Percentiles rank a stretch among this genome's conserved stretches.
These are phyloP conservation scores for Lactifluus subvellereus DNA, from an alignment of 768 basidiomycete genomes.

Conservation along the genomic window DNA sequence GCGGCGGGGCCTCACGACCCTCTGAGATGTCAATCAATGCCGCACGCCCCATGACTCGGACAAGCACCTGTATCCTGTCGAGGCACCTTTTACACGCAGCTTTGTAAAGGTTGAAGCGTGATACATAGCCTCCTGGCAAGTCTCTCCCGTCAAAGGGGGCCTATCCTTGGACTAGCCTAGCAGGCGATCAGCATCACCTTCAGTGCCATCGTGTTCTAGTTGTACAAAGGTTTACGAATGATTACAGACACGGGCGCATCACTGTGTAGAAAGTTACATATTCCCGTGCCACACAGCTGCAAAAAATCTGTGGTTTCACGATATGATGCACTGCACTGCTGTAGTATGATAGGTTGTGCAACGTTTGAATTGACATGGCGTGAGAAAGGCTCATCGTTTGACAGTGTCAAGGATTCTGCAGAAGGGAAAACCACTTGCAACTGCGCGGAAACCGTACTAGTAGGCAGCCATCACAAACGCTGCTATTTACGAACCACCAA, in stretches of 20 bases:
- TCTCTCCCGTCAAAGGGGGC: constrained; percentile 21
- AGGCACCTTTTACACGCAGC: constrained; percentile 22
- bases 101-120: constrained; percentile 19
- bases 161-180: constrained; percentile 9
- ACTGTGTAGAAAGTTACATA: neutral
- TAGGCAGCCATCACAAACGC: too few relatives aligned
- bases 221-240: neutral
- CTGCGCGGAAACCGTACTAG: too few relatives aligned
- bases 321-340: too few relatives aligned
- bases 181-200: neutral
- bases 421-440: too few relatives aligned
- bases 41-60: constrained; percentile 2
- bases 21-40: constrained; percentile 14
- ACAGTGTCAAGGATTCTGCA: too few relatives aligned
- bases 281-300: too few relatives aligned
- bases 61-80: constrained; percentile 19
- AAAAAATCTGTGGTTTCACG: too few relatives aligned
- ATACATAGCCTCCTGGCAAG: constrained; percentile 16
- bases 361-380: too few relatives aligned
- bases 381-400: too few relatives aligned
- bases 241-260: neutral
- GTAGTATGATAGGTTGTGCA: too few relatives aligned
- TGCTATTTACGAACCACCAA: too few relatives aligned
- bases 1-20: constrained; percentile 27
- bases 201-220: neutral